Conservation (phyloP, 2,329 filamentous ascomycete genomes). For the Colletotrichum cordylinicola region DNA sequence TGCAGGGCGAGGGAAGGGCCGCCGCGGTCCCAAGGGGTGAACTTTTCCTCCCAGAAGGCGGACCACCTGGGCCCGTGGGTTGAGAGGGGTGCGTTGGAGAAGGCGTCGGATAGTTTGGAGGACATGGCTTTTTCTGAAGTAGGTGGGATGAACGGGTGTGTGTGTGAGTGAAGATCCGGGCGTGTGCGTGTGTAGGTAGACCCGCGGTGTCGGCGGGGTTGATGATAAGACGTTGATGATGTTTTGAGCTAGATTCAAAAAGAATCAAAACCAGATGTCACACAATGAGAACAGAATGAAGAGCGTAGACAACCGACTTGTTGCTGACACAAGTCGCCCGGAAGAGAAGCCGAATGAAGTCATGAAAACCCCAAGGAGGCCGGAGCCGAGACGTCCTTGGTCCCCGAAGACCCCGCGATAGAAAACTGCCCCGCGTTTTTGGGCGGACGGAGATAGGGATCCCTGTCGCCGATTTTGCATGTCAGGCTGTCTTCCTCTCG, state of each 20-base stretch:
- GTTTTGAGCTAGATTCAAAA: neutral
- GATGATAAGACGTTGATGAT: neutral
- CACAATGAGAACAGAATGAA: neutral
- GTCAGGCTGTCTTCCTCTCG: neutral
- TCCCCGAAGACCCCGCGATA: slow-evolving; percentile 1
- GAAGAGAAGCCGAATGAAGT: neutral
- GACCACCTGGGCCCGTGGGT: slow-evolving; percentile 50
- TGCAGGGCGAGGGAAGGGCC: slow-evolving; percentile 58
- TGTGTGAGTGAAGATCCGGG: neutral
- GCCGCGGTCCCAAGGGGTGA: slow-evolving; percentile 63
- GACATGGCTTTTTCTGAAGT: slow-evolving; percentile 19
- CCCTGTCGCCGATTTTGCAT: neutral
- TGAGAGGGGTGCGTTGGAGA: slow-evolving; percentile 36
- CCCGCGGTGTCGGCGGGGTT: neutral
- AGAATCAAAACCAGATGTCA: neutral
- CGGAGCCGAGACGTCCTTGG: neutral
- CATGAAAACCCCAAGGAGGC: neutral
- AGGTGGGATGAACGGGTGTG: neutral
- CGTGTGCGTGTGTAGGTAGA: neutral
- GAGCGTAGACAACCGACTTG: neutral
- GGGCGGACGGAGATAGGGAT: neutral
- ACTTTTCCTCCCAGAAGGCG: slow-evolving; percentile 49
- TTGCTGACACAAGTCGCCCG: neutral
- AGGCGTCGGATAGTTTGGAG: slow-evolving; percentile 37
- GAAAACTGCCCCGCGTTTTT: slow-evolving; percentile 8